Conservation (phyloP, 2,329 filamentous ascomycete genomes). For the Xylaria sp. region DNA sequence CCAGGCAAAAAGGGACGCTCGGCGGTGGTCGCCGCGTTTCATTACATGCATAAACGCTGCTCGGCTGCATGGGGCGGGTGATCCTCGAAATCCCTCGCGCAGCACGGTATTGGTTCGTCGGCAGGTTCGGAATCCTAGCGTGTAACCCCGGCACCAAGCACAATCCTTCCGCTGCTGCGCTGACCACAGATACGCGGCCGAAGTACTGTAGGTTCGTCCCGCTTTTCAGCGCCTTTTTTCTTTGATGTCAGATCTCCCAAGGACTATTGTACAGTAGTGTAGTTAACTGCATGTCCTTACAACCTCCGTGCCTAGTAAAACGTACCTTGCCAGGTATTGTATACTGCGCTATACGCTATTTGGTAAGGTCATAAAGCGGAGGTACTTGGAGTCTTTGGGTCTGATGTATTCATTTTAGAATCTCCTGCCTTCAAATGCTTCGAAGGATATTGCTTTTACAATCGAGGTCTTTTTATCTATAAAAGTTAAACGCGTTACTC, state of each 20-base stretch:
- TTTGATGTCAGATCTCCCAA: conserved; percentile 9
- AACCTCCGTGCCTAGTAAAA: no score
- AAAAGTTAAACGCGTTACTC: no score
- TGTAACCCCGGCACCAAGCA: conserved; percentile 26
- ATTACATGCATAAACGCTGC: conserved; percentile 23
- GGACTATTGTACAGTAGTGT: background rate
- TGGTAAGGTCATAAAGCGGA: no score
- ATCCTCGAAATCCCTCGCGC: conserved; percentile 20
- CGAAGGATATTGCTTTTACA: no score
- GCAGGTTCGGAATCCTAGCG: conserved; percentile 33
- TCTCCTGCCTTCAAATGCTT: no score
- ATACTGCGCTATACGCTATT: no score
- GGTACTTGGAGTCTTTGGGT: no score
- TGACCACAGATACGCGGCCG: conserved; percentile 5
- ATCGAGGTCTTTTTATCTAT: no score
- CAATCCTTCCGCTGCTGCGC: conserved; percentile 19
- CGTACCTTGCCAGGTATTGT: no score
- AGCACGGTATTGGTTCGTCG: conserved; percentile 30
- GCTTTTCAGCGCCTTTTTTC: no score
- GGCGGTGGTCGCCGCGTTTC: conserved; percentile 11
- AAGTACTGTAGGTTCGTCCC: no score
- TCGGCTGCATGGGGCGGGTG: conserved; percentile 20
- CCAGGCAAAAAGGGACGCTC: background rate
- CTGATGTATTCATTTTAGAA: no score
- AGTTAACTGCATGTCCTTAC: background rate